Evolutionary conservation across 2,329 filamentous ascomycete genomes (phyloP), one percentile per base, ranked within the genome.

Genomic region (Onygenales sp.): DNA sequence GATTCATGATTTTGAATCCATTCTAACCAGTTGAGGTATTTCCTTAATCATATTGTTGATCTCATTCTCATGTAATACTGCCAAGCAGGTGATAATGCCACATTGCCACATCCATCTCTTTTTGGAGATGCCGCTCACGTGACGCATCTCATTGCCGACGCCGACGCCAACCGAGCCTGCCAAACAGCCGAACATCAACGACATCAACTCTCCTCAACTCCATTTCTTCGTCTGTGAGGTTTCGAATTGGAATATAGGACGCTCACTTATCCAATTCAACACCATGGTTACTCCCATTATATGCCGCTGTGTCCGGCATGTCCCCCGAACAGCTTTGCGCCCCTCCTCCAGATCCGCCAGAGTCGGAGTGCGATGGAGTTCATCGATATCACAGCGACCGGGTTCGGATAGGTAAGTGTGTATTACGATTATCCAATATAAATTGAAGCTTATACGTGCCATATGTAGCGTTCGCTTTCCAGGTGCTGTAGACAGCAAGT

Each of bases 401-500:
- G 80, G 77, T 44, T 80, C 81, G 54, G 81, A 84, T 64, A 76
- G 75, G 81, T 84, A 72, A 58, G 75, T 61, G 43, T 17, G 44
- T n/a, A 27, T 9, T 47, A 21, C 42, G 7, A 21, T 35, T 27
- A 31, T 21, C 47, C 33, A 7, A 13, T 6, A 50, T n/a, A 31
- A 13, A 38, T 21, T n/a, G 36, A 49, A 50, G 36, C 54, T 58
- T 43, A 61, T 39, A 14, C 36, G 17, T 21, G 14, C 14, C 17
- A 11, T 27, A 35, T 63, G 61, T 31, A 83, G 80, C 54, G 77
- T 82, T 9, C 75, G 82, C 53, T 98, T 98, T 61, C 93, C 93
- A 0, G 93, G 93, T n/a, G 93, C 93, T 0, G 78, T 97, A 50
- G 92, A 96, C 69, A 95, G 89, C 68, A 88, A 89, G 58, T 98